These are phyloP conservation scores for Botrytis deweyae DNA, from an alignment of 2,329 filamentous ascomycete species.

Conservation along the genomic window DNA sequence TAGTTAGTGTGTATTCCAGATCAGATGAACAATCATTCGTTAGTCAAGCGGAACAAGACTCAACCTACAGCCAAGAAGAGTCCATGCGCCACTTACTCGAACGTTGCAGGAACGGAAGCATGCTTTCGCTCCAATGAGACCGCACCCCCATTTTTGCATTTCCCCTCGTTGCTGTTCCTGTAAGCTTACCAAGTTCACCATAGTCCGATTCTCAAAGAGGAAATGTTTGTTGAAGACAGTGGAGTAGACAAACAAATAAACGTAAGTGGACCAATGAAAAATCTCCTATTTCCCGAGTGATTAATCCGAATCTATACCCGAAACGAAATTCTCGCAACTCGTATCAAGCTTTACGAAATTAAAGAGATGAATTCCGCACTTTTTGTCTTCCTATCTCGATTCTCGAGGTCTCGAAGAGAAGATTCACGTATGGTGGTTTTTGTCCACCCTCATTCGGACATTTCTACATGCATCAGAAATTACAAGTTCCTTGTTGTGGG, in stretches of 20 bases:
- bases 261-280: not conserved
- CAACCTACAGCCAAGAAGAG: not conserved
- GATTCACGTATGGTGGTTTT: not conserved
- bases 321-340: not conserved
- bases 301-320: not conserved
- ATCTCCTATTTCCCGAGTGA: not conserved
- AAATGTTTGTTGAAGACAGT: not conserved
- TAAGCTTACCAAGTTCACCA: not conserved
- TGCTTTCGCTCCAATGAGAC: not conserved
- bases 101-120: not conserved
- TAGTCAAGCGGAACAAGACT: not conserved
- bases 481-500: not conserved
- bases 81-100: not conserved
- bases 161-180: not conserved
- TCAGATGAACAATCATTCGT: not conserved
- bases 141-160: not conserved
- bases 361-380: not conserved
- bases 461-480: not conserved
- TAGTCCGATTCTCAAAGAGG: not conserved
- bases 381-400: not conserved
- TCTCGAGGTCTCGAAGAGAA: not conserved
- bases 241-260: not conserved
- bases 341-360: not conserved
- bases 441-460: not conserved
- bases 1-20: not conserved